A percentile compares a stretch with the other conserved stretches of the same genome.
Evolutionary conservation across 768 basidiomycete genomes (phyloP).

Genomic region (Tulasnella sp.): DNA sequence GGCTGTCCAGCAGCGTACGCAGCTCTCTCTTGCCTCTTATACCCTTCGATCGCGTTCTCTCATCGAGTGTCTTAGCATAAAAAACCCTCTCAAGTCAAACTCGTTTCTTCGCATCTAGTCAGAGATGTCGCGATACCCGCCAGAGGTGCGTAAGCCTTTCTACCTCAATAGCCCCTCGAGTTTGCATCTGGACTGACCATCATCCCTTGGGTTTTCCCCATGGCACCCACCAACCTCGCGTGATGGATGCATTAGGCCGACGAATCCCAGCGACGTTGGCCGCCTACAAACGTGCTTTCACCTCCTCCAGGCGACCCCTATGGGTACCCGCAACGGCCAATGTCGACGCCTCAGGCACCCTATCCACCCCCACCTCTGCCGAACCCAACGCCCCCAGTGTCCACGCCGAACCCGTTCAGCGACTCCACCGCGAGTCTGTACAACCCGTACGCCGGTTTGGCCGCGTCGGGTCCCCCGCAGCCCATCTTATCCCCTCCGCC

Average conservation of each 20-base stretch:
- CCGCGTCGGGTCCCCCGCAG: neutral
- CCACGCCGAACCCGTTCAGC: conserved; percentile 25
- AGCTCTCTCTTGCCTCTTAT: neutral
- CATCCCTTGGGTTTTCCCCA: neutral
- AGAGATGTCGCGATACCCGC: conserved; percentile 17
- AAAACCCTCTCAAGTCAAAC: neutral
- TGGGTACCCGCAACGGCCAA: conserved; percentile 10
- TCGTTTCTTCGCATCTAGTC: neutral
- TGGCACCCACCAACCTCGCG: neutral
- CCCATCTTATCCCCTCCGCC: conserved; percentile 19
- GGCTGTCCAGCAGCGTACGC: conserved; percentile 1
- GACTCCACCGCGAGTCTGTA: neutral
- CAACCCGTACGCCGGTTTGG: neutral
- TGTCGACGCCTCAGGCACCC: conserved; percentile 1
- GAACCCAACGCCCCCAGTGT: neutral
- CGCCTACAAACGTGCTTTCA: neutral
- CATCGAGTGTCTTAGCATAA: neutral
- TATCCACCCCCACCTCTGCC: conserved; percentile 22
- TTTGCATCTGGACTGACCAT: neutral
- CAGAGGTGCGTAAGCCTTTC: conserved; percentile 8
- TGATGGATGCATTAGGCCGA: conserved; percentile 8
- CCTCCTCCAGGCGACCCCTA: conserved; percentile 16
- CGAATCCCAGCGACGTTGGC: conserved; percentile 22
- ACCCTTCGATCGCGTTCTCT: neutral
- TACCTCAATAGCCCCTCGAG: neutral